Evolutionary conservation across 805 yeast species (phyloP).

Genomic region (Kazachstania africana): DNA sequence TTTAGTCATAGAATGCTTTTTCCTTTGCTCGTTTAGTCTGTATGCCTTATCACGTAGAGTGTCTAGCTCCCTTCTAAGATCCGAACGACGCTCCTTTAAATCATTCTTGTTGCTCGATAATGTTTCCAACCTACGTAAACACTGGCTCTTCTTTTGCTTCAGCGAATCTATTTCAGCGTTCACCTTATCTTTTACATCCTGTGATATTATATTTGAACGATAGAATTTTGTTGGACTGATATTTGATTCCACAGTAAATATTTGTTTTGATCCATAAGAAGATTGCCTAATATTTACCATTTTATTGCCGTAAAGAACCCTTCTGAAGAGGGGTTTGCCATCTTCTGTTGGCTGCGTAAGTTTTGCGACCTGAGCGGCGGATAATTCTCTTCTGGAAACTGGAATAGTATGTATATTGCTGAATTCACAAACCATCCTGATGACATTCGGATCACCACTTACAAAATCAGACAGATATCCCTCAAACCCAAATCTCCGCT

Average conservation of each 20-base stretch:
- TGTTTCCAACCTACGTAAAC: conserved; percentile 8
- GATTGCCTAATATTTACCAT: conserved; percentile 45
- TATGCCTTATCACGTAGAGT: conserved; percentile 6
- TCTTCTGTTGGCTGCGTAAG: conserved; percentile 27
- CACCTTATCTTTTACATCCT: conserved; percentile 13
- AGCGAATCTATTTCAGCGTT: conserved; percentile 8
- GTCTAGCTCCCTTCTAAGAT: conserved; percentile 8
- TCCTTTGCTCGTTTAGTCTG: conserved; percentile 12
- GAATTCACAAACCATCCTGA: conserved; percentile 56
- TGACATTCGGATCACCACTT: conserved; percentile 59
- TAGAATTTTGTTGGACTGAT: conserved; percentile 7
- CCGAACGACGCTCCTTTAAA: conserved; percentile 4
- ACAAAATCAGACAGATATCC: conserved; percentile 66
- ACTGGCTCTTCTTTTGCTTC: too few species aligned
- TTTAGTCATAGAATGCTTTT: conserved; percentile 12
- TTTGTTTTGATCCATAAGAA: conserved; percentile 35
- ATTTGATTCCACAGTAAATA: conserved; percentile 7
- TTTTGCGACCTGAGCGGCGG: conserved; percentile 29
- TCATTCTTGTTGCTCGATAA: conserved; percentile 7
- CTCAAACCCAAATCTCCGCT: conserved; percentile 50
- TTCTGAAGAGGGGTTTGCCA: conserved; percentile 38
- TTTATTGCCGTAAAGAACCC: conserved; percentile 49
- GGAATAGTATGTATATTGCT: conserved; percentile 49
- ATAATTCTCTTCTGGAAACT: conserved; percentile 37
- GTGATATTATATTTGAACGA: conserved; percentile 16